Conservation (phyloP, 1,284 basidiomycete species). For the Salmacisia buchloeana region DNA sequence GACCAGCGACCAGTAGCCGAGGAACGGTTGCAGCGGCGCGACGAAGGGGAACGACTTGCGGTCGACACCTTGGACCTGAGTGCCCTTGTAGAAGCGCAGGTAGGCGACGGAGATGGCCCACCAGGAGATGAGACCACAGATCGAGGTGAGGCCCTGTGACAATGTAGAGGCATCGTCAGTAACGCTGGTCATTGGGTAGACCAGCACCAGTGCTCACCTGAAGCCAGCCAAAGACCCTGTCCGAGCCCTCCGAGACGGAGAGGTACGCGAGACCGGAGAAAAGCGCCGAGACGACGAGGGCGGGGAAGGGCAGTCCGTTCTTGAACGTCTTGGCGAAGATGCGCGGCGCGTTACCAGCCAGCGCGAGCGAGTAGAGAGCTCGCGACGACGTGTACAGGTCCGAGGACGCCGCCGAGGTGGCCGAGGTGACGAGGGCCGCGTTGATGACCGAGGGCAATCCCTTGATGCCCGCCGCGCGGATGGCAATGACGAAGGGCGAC, state of each 20-base stretch:
- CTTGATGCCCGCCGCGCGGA: constrained; percentile 51
- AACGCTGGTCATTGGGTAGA: too few relatives aligned
- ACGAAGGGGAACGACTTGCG: constrained; percentile 57
- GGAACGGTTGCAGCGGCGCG: constrained; percentile 51
- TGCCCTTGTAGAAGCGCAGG: constrained; percentile 65
- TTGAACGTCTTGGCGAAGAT: constrained; percentile 66
- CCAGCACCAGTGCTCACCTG: too few relatives aligned
- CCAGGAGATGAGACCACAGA: constrained; percentile 71
- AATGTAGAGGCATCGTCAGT: too few relatives aligned
- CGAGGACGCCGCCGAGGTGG: constrained; percentile 77
- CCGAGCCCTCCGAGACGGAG: constrained; percentile 49
- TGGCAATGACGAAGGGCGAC: constrained; percentile 52
- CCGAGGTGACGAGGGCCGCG: constrained; percentile 68
- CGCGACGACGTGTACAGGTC: constrained; percentile 77
- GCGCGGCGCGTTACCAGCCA: constrained; percentile 67
- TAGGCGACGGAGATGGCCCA: constrained; percentile 72
- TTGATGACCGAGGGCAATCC: constrained; percentile 61
- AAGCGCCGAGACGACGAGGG: constrained; percentile 63
- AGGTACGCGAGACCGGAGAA: constrained; percentile 67
- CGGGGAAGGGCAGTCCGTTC: constrained; percentile 69
- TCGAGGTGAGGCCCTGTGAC: constrained; percentile 65
- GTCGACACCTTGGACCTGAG: constrained; percentile 60
- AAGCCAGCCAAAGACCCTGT: constrained; percentile 59
- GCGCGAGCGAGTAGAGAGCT: constrained; percentile 66
- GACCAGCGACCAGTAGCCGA: constrained; percentile 29